Base-by-base conservation (phyloP, 1,284 basidiomycete genomes). In the Golubevia pallescens region DNA sequence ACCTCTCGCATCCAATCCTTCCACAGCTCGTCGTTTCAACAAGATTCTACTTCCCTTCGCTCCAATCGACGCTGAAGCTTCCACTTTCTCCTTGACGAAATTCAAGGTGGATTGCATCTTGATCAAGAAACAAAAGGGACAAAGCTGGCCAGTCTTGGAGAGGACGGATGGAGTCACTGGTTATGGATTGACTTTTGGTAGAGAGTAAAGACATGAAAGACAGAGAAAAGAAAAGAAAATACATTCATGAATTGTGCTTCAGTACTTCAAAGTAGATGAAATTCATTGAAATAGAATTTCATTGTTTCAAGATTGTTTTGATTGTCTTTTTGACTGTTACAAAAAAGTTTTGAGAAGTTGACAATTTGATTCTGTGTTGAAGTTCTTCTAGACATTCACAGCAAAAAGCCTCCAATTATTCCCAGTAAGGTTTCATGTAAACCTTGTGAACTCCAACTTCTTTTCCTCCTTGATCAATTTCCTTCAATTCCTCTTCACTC, bases 61-160 rank as follows among this genome's bases (percentile, higher is more conserved):
- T 1, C 13, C 60, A 52, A 74, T 84, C 42, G 62, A 69, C 13
- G 66, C 78, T 1, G 59, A 59, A 6, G 63, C 73, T 16, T 80
- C 76, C 1, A 67, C 73, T n/a, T 81, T 70, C 71, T 68, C 67
- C 42, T 67, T 80, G 53, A 74, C 76, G 42, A 78, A 78, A 53
- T 77, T 84, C 73, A 85, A 85, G 67, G 66, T 84, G 38, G 82
- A 85, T 21, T 61, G 83, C 8, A 66, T 84, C n/a, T 73, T 85
- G 51, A 68, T 70, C 24, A 85, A 83, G 63, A 61, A 70, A 66
- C 38, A 20, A 1, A 63, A 73, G 48, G 79, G 80, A 14, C 68
- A 73, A 57, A 82, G 78, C 64, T 84, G 81, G 81, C 81, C 81
- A 14, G 68, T 72, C 48, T 75, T 84, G 51, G 78, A 82, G 58